A percentile compares a stretch with the other conserved stretches of the same genome.
Conservation (phyloP, 352 stramenopile genomes). For the Aphanomyces astaci region DNA sequence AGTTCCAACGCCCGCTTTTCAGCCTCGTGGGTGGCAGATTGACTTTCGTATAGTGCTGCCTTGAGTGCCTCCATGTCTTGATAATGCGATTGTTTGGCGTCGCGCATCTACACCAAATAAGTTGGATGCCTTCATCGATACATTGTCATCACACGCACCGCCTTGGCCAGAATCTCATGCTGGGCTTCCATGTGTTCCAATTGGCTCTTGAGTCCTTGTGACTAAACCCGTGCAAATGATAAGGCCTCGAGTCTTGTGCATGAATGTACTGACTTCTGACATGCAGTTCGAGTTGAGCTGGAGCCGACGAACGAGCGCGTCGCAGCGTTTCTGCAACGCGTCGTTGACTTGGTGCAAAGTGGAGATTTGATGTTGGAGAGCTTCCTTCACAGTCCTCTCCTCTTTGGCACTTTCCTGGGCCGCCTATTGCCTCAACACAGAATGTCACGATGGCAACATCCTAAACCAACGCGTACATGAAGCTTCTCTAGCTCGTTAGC, state of each 20-base stretch:
- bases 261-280: neutral
- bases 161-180: neutral
- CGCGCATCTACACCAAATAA: slow-evolving; percentile 56
- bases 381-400: slow-evolving; percentile 41
- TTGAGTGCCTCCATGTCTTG: slow-evolving; percentile 56
- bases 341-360: slow-evolving; percentile 71
- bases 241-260: no score
- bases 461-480: no score
- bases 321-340: slow-evolving; percentile 59
- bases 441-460: no score
- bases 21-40: slow-evolving; percentile 39
- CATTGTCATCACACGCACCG: no score
- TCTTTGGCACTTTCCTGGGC: slow-evolving; percentile 37
- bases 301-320: slow-evolving; percentile 53
- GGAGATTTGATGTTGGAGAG: slow-evolving; percentile 52
- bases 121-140: no score
- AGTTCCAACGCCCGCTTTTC: slow-evolving; percentile 43
- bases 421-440: neutral
- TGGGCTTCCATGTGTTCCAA: neutral
- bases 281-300: slow-evolving; percentile 31
- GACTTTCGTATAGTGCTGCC: slow-evolving; percentile 40
- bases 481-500: slow-evolving; percentile 45
- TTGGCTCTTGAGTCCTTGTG: slow-evolving; percentile 13
- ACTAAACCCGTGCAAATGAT: no score
- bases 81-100: slow-evolving; percentile 62